phyloP scores from a whole-genome alignment of 2,329 filamentous ascomycete species.

The Venturiaceae sp. region DNA sequence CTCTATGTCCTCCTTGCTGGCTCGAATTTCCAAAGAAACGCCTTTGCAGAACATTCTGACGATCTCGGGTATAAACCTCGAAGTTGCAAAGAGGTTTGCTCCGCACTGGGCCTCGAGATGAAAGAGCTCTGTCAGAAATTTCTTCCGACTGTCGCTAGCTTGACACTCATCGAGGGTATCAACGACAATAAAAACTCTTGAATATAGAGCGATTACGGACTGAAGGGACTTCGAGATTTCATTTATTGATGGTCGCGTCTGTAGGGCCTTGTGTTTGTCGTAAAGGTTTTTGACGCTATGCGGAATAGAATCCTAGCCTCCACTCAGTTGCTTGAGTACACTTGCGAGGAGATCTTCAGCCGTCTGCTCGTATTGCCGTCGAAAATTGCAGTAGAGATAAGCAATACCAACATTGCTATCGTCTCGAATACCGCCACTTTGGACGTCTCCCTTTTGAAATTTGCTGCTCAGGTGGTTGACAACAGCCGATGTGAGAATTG shows the following conservation, averaged over 20 bases:
- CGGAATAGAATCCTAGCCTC: neutral
- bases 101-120: neutral
- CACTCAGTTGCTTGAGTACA: neutral
- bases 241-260: neutral
- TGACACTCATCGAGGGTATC: conserved; percentile 9
- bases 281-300: neutral
- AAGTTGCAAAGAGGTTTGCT: conserved; percentile 4
- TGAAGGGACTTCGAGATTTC: neutral
- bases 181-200: conserved; percentile 3
- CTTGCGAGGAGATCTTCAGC: neutral
- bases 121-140: neutral
- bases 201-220: neutral
- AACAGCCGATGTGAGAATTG: neutral
- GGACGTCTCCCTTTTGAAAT: neutral
- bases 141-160: neutral
- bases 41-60: neutral
- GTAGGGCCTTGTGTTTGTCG: neutral
- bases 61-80: neutral
- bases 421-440: neutral
- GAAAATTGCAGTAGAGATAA: neutral
- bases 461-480: neutral
- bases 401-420: neutral
- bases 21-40: neutral
- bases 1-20: neutral
- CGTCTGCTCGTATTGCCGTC: neutral